Base-by-base conservation (phyloP, 2,329 filamentous ascomycete species). In the Colletotrichum sublineola region DNA sequence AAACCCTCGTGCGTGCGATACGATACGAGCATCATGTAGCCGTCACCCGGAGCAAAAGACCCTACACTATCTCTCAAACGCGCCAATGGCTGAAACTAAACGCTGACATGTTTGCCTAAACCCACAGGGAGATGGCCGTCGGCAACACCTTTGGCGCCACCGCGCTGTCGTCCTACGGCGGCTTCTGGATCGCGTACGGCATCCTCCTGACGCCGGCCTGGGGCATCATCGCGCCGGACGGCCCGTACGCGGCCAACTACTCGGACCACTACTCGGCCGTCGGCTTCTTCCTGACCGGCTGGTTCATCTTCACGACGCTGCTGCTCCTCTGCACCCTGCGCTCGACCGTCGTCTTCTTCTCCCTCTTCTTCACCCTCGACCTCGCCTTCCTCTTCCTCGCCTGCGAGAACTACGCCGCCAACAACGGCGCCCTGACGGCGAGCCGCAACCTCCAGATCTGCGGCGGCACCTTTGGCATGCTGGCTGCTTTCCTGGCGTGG, bases 141-240 rank as follows among this genome's bases (percentile, higher is more conserved):
- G 93, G 93, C 69, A 96, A 96, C 86, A 96, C 94, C 14, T 95
- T 96, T 76, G 93, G 93, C 86, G 93, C 93, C 64, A 95, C 93
- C 33, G 93, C 93, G 29, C 84, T 96, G 69, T 93, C 92, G 12
- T 95, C 93, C 0, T 96, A 94, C 79, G 93, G 94, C 77, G 93
- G 93, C 74, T 96, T 96, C 87, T 96, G 94, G 94, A 89, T 96
- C 78, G 86, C 88, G 15, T 93, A 94, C 77, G 93, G 86, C 74
- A 91, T 95, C 77, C 86, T 95, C 66, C 82, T 93, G 74, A 94
- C 92, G 2, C 93, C 89, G 1, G 79, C 87, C 74, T 95, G 93
- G 84, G 81, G 88, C 60, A 90, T 94, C 69, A 80, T 84, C 11
- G 67, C 80, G 40, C 58, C 76, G 0, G 82, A 85, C 29, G 81